Conservation (phyloP, 1,284 basidiomycete genomes). For the Vanrija pseudolonga region DNA sequence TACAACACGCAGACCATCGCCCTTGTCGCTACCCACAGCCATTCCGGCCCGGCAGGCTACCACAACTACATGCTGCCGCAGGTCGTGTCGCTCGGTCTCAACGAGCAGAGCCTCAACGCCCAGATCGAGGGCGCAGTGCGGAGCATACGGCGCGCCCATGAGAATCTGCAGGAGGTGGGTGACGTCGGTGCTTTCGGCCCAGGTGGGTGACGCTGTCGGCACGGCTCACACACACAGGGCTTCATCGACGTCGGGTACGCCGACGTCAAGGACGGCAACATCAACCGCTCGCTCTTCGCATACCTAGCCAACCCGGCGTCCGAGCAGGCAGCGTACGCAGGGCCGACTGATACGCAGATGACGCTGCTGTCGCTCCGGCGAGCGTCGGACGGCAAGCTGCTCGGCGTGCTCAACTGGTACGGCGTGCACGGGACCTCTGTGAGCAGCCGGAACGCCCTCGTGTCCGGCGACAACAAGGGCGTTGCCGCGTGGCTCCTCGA, state of each 20-base stretch:
- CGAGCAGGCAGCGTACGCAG: slow-evolving; percentile 5
- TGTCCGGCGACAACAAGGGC: slow-evolving; percentile 17
- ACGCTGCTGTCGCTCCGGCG: slow-evolving; percentile 10
- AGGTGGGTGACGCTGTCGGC: neutral
- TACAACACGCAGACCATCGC: slow-evolving; percentile 7
- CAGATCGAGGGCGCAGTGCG: slow-evolving; percentile 5
- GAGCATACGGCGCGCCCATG: slow-evolving; percentile 7
- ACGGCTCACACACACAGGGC: neutral
- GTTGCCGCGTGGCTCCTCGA: slow-evolving; percentile 11
- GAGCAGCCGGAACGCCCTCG: slow-evolving; percentile 13
- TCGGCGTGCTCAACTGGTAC: slow-evolving; percentile 14
- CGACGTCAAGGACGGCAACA: slow-evolving; percentile 11
- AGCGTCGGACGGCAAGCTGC: slow-evolving; percentile 1
- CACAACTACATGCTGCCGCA: slow-evolving; percentile 14
- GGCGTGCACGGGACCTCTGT: slow-evolving; percentile 10
- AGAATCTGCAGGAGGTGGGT: neutral
- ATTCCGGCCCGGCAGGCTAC: slow-evolving; percentile 14
- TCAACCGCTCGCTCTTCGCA: slow-evolving; percentile 12
- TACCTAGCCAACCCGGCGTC: slow-evolving; percentile 13
- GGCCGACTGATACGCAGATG: slow-evolving; percentile 11
- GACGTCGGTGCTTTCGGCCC: too few relatives aligned
- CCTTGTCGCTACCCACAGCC: slow-evolving; percentile 9
- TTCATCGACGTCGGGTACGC: slow-evolving; percentile 5
- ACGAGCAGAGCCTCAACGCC: slow-evolving; percentile 8
- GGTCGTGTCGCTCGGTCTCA: slow-evolving; percentile 8